Evolutionary conservation across 1,284 basidiomycete genomes (phyloP), one percentile per base, ranked within the genome.

Genomic region (Tylopilus sp.): DNA sequence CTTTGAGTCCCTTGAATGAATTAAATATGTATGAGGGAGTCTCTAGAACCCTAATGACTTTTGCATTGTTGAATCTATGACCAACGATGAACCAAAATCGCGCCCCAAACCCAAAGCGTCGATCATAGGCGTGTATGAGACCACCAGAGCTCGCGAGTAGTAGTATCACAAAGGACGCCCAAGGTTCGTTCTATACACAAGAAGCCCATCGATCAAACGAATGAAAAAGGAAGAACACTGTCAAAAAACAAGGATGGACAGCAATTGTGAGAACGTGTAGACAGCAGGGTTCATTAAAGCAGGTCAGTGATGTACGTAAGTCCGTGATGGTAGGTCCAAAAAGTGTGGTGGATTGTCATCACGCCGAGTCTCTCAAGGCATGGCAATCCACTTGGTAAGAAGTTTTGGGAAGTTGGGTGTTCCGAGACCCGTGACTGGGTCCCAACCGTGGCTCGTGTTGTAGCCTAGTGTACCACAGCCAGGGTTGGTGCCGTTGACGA

Each of bases 401-500:
- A 81, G 66, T 1, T 18, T 53, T 4, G 67, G 62, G 57, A 81
- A 80, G 24, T 67, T 74, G n/a, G 75, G 80, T 10, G 79, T 80
- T 33, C 80, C 80, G 2, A 80, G 69, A 24, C 79, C 80, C 19
- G 80, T 81, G 26, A 81, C 79, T 9, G 82, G 82, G 56, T 82
- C 82, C 81, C 81, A 83, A 3, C 82, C 81, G 12, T 58, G 22
- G 41, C 73, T 72, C 19, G 82, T 76, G 41, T 74, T 74, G 74
- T 75, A 82, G 3, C 81, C 81, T 4, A 62, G 63, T 16, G 80
- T 83, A 54, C 78, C 79, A 61, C 82, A 84, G 6, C 82, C 82
- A 1, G 81, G 78, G 67, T 83, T 84, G 33, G 74, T 77, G 5
- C 86, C 86, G 32, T 73, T 76, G 0, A 80, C 82, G 63, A 87